Percentiles rank a stretch among this genome's conserved stretches.
Conservation (phyloP, 768 basidiomycete species). For the Auricularia sp. region DNA sequence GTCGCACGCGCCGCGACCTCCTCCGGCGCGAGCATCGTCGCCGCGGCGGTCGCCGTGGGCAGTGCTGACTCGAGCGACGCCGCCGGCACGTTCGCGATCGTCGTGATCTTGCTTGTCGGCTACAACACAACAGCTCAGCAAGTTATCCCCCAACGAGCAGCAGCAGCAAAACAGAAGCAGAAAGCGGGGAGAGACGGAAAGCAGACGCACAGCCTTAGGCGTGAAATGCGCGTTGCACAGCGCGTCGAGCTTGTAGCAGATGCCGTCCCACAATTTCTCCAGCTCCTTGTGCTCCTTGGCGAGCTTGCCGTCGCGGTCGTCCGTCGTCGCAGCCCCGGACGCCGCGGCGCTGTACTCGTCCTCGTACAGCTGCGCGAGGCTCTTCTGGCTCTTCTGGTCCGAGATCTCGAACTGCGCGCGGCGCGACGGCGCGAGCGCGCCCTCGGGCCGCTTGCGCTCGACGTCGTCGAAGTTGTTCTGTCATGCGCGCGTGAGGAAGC, state of each 20-base stretch:
- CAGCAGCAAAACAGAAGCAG: slow-evolving; percentile 5
- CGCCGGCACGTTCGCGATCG: slow-evolving; percentile 71
- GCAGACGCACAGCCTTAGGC: slow-evolving; percentile 69
- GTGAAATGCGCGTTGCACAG: slow-evolving; percentile 91
- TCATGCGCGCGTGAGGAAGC: not conserved
- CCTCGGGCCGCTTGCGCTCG: slow-evolving; percentile 56
- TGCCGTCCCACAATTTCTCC: slow-evolving; percentile 69
- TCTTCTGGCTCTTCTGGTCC: slow-evolving; percentile 79
- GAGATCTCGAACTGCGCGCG: slow-evolving; percentile 71
- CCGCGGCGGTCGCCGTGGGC: slow-evolving; percentile 64
- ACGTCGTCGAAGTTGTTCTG: slow-evolving; percentile 80
- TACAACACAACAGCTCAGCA: slow-evolving; percentile 19
- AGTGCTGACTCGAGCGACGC: slow-evolving; percentile 83
- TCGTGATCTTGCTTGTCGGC: slow-evolving; percentile 85
- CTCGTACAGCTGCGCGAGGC: slow-evolving; percentile 93
- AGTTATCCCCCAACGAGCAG: too few species aligned
- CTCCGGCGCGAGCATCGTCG: slow-evolving; percentile 85
- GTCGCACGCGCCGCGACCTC: slow-evolving; percentile 64
- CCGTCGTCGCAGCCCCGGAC: slow-evolving; percentile 39
- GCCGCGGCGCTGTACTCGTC: slow-evolving; percentile 73
- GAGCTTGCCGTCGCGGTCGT: slow-evolving; percentile 83
- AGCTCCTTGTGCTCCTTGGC: slow-evolving; percentile 84
- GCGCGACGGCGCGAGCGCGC: not conserved
- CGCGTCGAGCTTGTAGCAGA: slow-evolving; percentile 84
- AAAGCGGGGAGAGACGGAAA: not conserved